phyloP scores from a whole-genome alignment of 129 eudicot genomes.

The sunflower (Helianthus annuus) region DNA sequence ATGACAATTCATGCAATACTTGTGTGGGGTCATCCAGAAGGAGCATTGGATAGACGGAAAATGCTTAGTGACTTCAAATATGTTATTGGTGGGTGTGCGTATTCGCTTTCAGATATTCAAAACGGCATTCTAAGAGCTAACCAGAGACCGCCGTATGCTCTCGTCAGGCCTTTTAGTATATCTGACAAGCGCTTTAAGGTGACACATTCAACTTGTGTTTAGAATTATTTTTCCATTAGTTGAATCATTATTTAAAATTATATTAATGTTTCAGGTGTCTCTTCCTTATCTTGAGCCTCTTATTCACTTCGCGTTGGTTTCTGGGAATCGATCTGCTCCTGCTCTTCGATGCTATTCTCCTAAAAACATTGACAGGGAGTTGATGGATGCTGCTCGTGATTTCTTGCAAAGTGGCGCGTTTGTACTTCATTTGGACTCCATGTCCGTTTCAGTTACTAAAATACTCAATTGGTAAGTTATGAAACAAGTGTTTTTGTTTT shows the following conservation, averaged over 20 bases:
- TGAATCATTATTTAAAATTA: neutral
- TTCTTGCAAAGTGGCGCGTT: slow-evolving; percentile 57
- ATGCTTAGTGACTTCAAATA: slow-evolving; percentile 63
- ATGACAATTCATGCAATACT: slow-evolving; percentile 77
- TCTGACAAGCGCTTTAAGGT: slow-evolving; percentile 63
- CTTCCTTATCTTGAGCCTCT: slow-evolving; percentile 71
- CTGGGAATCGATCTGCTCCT: slow-evolving; percentile 68
- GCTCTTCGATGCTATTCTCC: slow-evolving; percentile 79
- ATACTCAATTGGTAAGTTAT: slow-evolving; percentile 61
- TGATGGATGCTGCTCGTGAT: slow-evolving; percentile 54
- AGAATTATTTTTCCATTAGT: neutral
- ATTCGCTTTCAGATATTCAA: slow-evolving; percentile 71
- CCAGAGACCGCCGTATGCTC: slow-evolving; percentile 69
- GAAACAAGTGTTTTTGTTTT: neutral
- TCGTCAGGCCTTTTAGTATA: slow-evolving; percentile 52
- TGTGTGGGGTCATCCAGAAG: slow-evolving; percentile 73
- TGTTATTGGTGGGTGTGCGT: slow-evolving; percentile 71
- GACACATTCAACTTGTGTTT: slow-evolving; percentile 13
- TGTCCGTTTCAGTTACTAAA: slow-evolving; percentile 47
- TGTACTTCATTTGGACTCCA: slow-evolving; percentile 46
- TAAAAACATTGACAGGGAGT: slow-evolving; percentile 53
- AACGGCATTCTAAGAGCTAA: slow-evolving; percentile 73
- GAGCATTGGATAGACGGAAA: slow-evolving; percentile 66
- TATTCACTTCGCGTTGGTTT: slow-evolving; percentile 61
- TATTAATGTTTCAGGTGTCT: slow-evolving; percentile 44